Evolutionary conservation across 2,329 filamentous ascomycete genomes (phyloP), one percentile per base, ranked within the genome.

Genomic region (Dendryphion nanum): DNA sequence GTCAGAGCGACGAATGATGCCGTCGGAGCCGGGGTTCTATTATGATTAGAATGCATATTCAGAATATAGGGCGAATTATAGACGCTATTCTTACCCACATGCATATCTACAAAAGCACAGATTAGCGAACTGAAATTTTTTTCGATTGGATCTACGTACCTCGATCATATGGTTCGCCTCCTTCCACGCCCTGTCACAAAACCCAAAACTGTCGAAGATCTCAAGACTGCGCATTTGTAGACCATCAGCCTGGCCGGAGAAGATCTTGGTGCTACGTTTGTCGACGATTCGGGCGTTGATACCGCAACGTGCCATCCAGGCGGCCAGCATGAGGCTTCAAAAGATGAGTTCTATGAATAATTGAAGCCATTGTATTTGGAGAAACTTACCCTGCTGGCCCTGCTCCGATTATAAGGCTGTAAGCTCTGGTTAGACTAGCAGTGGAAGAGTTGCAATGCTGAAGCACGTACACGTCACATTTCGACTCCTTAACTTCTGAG

Each of bases 161-260:
- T 85, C 83, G n/a, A 84, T 70, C 68, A 86, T 78, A 53, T 81
- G 81, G 54, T 84, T 84, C 10, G 78, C 74, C 50, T 86, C 83
- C 33, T 80, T 81, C 76, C 79, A 81, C 2, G 75, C 76, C 4
- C 76, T 68, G 45, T 86, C 76, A 2, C 71, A 80, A 41, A 89
- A 77, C 1, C 79, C 83, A 48, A 89, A 84, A 34, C 77, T 81
- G 50, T 89, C 67, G 37, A 71, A 68, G 12, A 71, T 69, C 45
- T 72, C 69, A 13, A 71, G 45, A 30, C 62, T 69, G 19, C 69
- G 64, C 18, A 60, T 56, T 48, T 71, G 66, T 6, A 72, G 46
- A 2, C 69, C 67, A 47, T 69, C 67, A 2, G 66, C 69, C 44
- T 70, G 67, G 5, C 66, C 67, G 13, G 59, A 49, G 41, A 59